These are phyloP conservation scores for Diaporthe sp. DNA, from an alignment of 2,329 filamentous ascomycete species.

Conservation along the genomic window DNA sequence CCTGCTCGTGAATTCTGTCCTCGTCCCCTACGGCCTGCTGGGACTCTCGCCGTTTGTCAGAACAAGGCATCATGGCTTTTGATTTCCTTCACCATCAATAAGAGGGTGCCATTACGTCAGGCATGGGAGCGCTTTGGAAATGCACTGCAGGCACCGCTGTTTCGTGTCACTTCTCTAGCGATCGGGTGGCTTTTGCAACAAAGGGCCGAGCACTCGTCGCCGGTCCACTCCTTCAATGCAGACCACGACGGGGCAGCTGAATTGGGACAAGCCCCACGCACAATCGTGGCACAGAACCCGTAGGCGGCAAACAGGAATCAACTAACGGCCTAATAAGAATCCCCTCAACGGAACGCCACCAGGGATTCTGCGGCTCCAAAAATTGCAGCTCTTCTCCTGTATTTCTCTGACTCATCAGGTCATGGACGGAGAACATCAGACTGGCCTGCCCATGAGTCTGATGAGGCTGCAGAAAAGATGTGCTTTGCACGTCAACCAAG, in stretches of 20 bases:
- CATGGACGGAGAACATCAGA: too few species aligned
- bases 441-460: neutral
- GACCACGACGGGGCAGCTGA: slow-evolving; percentile 10
- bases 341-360: neutral
- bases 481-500: neutral
- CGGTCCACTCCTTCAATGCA: slow-evolving; percentile 16
- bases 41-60: neutral
- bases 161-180: neutral
- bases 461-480: neutral
- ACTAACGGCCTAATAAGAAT: slow-evolving; percentile 1
- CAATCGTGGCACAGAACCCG: slow-evolving; percentile 22
- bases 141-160: neutral
- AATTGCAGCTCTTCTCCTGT: neutral
- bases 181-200: neutral
- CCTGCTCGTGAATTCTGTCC: neutral
- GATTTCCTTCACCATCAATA: neutral
- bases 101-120: neutral
- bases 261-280: slow-evolving; percentile 31
- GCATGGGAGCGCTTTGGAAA: neutral
- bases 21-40: neutral
- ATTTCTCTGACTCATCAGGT: neutral
- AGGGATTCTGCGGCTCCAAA: neutral
- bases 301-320: neutral
- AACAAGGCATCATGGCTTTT: neutral
- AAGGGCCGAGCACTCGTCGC: neutral